Evolutionary conservation across 2,329 filamentous ascomycete species (phyloP), one percentile per base, ranked within the genome.

Genomic region (Fusarium sororula): DNA sequence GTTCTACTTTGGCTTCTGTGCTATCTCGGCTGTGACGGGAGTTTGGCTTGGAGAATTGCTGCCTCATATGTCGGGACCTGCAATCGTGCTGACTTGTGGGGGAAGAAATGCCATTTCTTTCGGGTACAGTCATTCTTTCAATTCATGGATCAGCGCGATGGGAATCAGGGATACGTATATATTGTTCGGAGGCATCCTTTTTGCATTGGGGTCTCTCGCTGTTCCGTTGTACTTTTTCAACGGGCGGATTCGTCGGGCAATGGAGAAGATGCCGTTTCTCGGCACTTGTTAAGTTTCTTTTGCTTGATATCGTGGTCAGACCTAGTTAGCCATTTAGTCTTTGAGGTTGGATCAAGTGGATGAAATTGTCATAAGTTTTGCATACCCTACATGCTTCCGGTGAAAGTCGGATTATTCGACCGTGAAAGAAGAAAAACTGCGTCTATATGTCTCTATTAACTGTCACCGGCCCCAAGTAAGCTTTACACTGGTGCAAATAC

Each of bases 401-500:
- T 28, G 1, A 13, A 7, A 7, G 5, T 2, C 5, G 2, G 10
- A 13, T 2, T 0, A 13, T 39, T 22, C 11, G 2, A 13, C 6
- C 12, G 2, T 26, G 10, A 54, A 28, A 28, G 2, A n/a, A 7
- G 0, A 0, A 6, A 17, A 18, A 0, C 1, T 7, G 6, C 20
- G 2, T 10, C 0, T 2, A 5, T 7, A 18, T 2, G 4, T 3
- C 18, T 17, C 1, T 22, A 1, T 17, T 7, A 13, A 22, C 0
- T 3, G 14, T 54, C 0, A 17, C 7, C 2, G 1, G 14, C 10
- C 14, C 3, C 0, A 6, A 54, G 24, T 39, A 54, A 28, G 24
- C 35, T 54, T 4, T 28, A 4, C 6, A n/a, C 1, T 1, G 3
- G 35, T 18, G 7, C 35, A 9, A 0, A 18, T 13, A 54, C 51